Evolutionary conservation across 768 basidiomycete genomes (phyloP).

Genomic region (Lactarius tabidus): DNA sequence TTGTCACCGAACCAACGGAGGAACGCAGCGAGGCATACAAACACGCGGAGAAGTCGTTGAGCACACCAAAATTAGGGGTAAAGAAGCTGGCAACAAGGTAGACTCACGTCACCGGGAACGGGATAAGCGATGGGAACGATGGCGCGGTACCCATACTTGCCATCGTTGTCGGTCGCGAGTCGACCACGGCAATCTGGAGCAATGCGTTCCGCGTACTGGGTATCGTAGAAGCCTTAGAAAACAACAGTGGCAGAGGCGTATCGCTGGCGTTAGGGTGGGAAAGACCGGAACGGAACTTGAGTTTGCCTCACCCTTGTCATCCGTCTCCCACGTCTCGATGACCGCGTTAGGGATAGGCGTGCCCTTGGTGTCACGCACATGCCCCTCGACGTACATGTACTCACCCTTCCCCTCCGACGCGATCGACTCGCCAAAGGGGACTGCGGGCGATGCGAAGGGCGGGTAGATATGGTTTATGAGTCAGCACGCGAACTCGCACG

Average conservation of each 20-base stretch:
- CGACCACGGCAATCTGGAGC: conserved; percentile 73
- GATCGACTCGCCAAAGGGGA: conserved; percentile 66
- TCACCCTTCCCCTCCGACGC: conserved; percentile 86
- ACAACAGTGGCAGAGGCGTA: too few relatives aligned
- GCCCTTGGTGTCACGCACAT: conserved; percentile 55
- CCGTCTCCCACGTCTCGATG: conserved; percentile 86
- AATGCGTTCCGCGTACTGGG: conserved; percentile 51
- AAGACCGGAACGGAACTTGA: neutral
- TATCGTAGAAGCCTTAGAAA: conserved; percentile 37
- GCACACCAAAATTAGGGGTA: neutral
- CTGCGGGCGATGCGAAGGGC: conserved; percentile 40
- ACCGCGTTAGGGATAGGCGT: conserved; percentile 58
- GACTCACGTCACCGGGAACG: conserved; percentile 61
- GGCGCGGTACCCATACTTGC: conserved; percentile 65
- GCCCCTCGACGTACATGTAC: conserved; percentile 77
- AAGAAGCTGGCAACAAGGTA: too few relatives aligned
- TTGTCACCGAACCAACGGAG: neutral
- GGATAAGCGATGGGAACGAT: conserved; percentile 68
- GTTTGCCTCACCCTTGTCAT: conserved; percentile 46
- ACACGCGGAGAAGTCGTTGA: conserved; percentile 1
- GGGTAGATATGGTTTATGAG: neutral
- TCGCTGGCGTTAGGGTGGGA: neutral
- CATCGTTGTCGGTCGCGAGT: conserved; percentile 54
- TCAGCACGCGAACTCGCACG: neutral
- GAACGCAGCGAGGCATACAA: neutral